These are phyloP conservation scores for Strobilomyces echinocephalus DNA, from an alignment of 768 basidiomycete species.

Conservation along the genomic window DNA sequence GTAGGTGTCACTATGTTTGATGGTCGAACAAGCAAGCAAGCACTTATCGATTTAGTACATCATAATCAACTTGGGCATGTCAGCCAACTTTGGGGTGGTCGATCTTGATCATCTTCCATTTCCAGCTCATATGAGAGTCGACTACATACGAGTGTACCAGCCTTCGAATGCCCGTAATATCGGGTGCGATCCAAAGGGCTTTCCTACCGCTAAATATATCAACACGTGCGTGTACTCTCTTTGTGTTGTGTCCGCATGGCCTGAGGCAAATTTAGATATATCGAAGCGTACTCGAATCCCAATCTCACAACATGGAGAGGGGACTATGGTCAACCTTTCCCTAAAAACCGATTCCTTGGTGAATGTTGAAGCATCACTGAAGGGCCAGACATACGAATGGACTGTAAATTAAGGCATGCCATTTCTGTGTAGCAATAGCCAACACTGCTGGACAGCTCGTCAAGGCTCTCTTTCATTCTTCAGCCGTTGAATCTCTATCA, in stretches of 20 bases:
- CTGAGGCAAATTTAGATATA: slow-evolving; percentile 38
- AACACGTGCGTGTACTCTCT: slow-evolving; percentile 38
- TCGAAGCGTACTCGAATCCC: slow-evolving; percentile 67
- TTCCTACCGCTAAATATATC: slow-evolving; percentile 74
- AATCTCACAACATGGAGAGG: slow-evolving; percentile 40
- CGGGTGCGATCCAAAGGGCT: slow-evolving; percentile 64
- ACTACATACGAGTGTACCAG: slow-evolving; percentile 73
- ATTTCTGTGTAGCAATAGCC: neutral
- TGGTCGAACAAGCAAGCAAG: neutral
- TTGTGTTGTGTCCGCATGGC: neutral
- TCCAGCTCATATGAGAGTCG: slow-evolving; percentile 45
- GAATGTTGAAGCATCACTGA: slow-evolving; percentile 31
- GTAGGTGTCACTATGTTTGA: slow-evolving; percentile 35
- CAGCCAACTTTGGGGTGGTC: slow-evolving; percentile 53
- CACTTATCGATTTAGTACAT: slow-evolving; percentile 38
- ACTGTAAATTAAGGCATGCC: neutral
- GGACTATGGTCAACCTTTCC: slow-evolving; percentile 43
- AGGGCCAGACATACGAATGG: neutral
- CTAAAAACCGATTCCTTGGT: slow-evolving; percentile 46
- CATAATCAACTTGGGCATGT: slow-evolving; percentile 56
- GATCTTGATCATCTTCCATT: slow-evolving; percentile 51
- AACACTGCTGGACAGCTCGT: neutral
- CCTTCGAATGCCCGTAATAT: slow-evolving; percentile 54
- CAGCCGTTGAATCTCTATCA: neutral
- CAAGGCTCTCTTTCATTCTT: neutral